Evolutionary conservation across 768 basidiomycete genomes (phyloP).

Genomic region (Amanita exitialis): DNA sequence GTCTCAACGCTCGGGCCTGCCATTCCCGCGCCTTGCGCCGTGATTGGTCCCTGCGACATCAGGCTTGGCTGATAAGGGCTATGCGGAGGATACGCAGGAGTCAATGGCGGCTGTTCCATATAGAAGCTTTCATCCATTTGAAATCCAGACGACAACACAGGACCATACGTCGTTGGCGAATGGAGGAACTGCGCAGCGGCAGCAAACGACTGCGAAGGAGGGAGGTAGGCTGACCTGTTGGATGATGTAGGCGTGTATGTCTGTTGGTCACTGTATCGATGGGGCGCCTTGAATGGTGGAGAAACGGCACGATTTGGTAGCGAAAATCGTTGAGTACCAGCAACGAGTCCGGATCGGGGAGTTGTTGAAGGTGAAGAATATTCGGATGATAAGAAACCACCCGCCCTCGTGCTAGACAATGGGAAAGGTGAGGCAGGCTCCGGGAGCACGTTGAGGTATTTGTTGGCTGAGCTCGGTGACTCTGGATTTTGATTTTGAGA

Average conservation of each 20-base stretch:
- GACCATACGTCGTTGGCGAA: slow-evolving; percentile 46
- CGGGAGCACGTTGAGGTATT: slow-evolving; percentile 41
- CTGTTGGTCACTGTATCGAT: slow-evolving; percentile 8
- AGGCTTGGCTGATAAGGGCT: slow-evolving; percentile 41
- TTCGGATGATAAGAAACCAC: slow-evolving; percentile 10
- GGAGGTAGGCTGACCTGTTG: slow-evolving; percentile 21
- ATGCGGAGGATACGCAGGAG: slow-evolving; percentile 51
- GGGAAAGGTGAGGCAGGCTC: slow-evolving; percentile 81
- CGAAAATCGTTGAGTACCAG: slow-evolving; percentile 53
- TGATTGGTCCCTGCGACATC: slow-evolving; percentile 44
- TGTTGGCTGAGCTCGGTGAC: slow-evolving; percentile 20
- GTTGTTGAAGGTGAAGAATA: slow-evolving; percentile 8
- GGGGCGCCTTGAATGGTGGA: slow-evolving; percentile 5
- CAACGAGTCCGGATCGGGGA: slow-evolving; percentile 30
- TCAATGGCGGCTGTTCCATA: slow-evolving; percentile 29
- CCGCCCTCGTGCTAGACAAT: slow-evolving; percentile 19
- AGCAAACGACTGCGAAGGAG: slow-evolving; percentile 20
- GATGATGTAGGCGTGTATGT: slow-evolving; percentile 17
- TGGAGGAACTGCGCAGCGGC: slow-evolving; percentile 25
- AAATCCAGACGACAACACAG: slow-evolving; percentile 9
- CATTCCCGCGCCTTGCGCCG: slow-evolving; percentile 35
- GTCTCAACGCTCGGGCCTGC: slow-evolving; percentile 58
- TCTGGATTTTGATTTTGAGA: slow-evolving; percentile 21
- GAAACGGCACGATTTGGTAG: slow-evolving; percentile 13
- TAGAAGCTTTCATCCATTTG: slow-evolving; percentile 9